Base-by-base conservation (phyloP, 371 early-diverging fungal genomes). In the Gilbertella persicaria region DNA sequence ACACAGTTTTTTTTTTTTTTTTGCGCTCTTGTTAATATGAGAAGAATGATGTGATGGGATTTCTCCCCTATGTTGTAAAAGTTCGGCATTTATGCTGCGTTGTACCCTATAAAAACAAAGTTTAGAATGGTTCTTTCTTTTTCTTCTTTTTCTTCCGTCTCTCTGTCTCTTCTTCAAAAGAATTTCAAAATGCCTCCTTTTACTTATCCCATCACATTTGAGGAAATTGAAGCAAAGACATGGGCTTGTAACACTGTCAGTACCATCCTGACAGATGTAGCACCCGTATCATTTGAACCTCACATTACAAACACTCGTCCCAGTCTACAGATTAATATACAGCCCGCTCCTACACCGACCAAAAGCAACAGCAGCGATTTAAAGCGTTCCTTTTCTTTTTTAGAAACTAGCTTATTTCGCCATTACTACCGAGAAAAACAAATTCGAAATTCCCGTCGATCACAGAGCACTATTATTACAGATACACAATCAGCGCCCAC, bases 191-290 rank as follows among this genome's bases (percentile, higher is more conserved):
- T 64, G 64, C 64, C 58, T 29, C 61, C 58, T 53, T 50, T 41
- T 53, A 33, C 33, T 45, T 63, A 60, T 49, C 72, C 45, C 45
- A 39, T 39, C 28, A 60, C 61, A 13, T 67, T 73, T 55, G 73
- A 73, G 48, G 53, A 60, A 41, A 59, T 69, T 37, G 70, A 73
- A 50, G 73, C 64, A 13, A 64, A 63, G 40, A 52, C 56, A 49
- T 73, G 73, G 73, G 73, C 70, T 17, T 57, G 55, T 14, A 61
- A 59, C 29, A 67, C 65, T 7, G 45, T 73, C 9, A 55, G 64
- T 17, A 40, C 43, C 20, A 57, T 73, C 16, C 29, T 73, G 13
- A 55, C 62, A 36, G 66, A 69, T 8, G 30, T 66, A 2, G 38
- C 38, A 14, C 66, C 68, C 9, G 69, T 72, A 16, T 55, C 59